Conservation (phyloP, 495 filamentous ascomycete species). For the Hypomontagnella submonticulosa region DNA sequence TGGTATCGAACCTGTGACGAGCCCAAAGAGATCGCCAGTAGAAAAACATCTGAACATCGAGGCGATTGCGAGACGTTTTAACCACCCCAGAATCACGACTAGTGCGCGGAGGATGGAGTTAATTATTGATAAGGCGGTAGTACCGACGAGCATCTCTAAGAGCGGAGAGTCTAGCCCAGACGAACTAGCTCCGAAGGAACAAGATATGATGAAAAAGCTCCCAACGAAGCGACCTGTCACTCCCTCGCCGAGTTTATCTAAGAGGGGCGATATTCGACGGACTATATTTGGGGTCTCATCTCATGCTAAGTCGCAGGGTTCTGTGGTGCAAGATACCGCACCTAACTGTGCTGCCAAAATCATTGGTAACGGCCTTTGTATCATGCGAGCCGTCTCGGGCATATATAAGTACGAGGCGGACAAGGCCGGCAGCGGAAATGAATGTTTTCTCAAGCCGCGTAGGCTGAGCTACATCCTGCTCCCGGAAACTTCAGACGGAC, state of each 20-base stretch:
- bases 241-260: slow-evolving; percentile 39
- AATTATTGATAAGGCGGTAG: slow-evolving; percentile 22
- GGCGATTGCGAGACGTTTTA: slow-evolving; percentile 14
- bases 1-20: neutral
- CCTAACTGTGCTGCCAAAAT: slow-evolving; percentile 18
- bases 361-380: slow-evolving; percentile 24
- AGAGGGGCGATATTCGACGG: slow-evolving; percentile 35
- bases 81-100: neutral
- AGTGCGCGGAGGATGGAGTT: slow-evolving; percentile 7
- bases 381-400: slow-evolving; percentile 42
- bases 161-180: slow-evolving; percentile 32
- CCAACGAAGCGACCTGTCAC: slow-evolving; percentile 20
- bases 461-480: slow-evolving; percentile 30
- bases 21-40: neutral
- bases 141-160: slow-evolving; percentile 1
- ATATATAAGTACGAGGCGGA: slow-evolving; percentile 27
- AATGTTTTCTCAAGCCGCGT: slow-evolving; percentile 35
- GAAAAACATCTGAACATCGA: slow-evolving; percentile 14
- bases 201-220: slow-evolving; percentile 23
- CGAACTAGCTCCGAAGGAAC: slow-evolving; percentile 25
- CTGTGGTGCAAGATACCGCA: neutral
- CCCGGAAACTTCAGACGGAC: slow-evolving; percentile 22
- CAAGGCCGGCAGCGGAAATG: neutral
- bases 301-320: slow-evolving; percentile 6
- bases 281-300: slow-evolving; percentile 29